Conservation (phyloP, 2,329 filamentous ascomycete genomes). For the Colletotrichum cordylinicola region DNA sequence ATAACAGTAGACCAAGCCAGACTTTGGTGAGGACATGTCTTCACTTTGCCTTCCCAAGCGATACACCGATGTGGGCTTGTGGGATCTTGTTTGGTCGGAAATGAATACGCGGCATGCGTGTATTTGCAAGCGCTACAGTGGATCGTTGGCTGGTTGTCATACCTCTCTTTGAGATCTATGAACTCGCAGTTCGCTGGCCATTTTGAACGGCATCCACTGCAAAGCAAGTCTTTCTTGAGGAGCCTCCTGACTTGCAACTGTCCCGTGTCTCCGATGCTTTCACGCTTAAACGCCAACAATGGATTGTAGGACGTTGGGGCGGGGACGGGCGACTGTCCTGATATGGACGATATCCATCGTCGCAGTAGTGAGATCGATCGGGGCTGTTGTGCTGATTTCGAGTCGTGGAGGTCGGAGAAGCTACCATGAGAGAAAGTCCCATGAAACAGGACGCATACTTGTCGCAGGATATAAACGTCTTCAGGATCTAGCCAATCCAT, state of each 20-base stretch:
- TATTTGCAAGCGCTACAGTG: background rate
- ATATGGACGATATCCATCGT: background rate
- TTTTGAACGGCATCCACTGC: background rate
- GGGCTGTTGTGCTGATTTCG: fast-evolving
- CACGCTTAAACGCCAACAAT: background rate
- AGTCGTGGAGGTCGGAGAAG: background rate
- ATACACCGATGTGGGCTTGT: background rate
- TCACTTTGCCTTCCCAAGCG: background rate
- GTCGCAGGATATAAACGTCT: background rate
- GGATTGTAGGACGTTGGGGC: background rate
- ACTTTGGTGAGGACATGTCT: background rate
- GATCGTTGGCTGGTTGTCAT: background rate
- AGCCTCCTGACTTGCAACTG: background rate
- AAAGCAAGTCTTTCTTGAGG: background rate
- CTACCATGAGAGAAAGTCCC: background rate
- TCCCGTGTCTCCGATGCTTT: background rate
- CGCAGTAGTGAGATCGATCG: background rate
- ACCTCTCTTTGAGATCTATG: background rate
- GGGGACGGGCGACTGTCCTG: fast-evolving
- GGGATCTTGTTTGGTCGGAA: background rate
- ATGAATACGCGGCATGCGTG: background rate
- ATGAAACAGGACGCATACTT: background rate
- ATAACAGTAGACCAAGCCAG: background rate
- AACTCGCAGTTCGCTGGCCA: background rate
- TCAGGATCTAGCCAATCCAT: background rate